Conservation (phyloP, 2,329 filamentous ascomycete genomes). For the Ophiognomonia clavigignenti-juglandacearum region DNA sequence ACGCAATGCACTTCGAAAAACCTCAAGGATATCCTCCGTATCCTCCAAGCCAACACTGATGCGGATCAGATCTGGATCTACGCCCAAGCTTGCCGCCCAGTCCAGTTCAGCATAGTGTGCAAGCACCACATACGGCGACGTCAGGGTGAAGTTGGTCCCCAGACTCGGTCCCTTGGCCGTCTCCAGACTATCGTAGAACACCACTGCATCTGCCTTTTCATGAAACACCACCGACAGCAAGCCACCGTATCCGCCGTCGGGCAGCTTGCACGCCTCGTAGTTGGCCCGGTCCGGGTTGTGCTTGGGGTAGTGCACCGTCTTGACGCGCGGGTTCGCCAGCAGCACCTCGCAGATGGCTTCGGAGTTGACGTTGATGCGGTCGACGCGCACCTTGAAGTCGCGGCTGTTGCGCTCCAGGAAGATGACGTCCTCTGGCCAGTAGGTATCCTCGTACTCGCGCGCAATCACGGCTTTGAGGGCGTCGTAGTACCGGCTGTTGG, state of each 20-base stretch:
- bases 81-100: conserved; percentile 81
- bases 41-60: conserved; percentile 91
- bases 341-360: conserved; percentile 77
- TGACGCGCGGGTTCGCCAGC: conserved; percentile 56
- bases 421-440: conserved; percentile 90
- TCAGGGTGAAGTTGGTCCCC: conserved; percentile 93
- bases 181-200: conserved; percentile 81
- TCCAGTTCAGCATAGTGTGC: conserved; percentile 89
- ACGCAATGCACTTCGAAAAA: conserved; percentile 66
- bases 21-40: conserved; percentile 55
- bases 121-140: conserved; percentile 84
- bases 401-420: conserved; percentile 96
- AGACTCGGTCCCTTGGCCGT: conserved; percentile 92
- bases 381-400: conserved; percentile 79
- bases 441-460: conserved; percentile 75
- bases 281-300: conserved; percentile 61
- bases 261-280: conserved; percentile 75
- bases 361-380: conserved; percentile 79
- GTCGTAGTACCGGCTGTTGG: conserved; percentile 64
- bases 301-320: conserved; percentile 83
- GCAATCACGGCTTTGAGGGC: conserved; percentile 62
- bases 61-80: conserved; percentile 74
- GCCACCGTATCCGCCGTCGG: conserved; percentile 81
- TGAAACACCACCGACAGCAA: conserved; percentile 81
- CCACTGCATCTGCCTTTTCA: conserved; percentile 62